Base-by-base conservation (phyloP, 106 monocot species). In the Acorus calamus region DNA sequence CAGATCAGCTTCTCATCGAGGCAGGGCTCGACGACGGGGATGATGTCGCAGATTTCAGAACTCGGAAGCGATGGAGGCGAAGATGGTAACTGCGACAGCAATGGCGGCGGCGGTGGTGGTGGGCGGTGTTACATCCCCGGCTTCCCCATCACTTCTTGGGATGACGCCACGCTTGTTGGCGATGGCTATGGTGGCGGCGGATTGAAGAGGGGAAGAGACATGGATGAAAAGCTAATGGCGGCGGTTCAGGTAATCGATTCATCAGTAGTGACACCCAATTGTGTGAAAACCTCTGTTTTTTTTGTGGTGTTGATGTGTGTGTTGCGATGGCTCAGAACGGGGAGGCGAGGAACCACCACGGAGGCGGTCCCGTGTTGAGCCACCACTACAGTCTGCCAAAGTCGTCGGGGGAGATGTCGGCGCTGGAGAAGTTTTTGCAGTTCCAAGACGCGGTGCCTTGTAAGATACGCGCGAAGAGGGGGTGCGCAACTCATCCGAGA, bases 401-500 rank as follows among this genome's bases (percentile, higher is more conserved):
- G 66, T 74, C 79, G 2, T 67, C 82, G 11, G 76, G 87, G 54
- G 91, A 96, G 65, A 80, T 87, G 69, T 74, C 76, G 0, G 62
- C 78, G 0, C 75, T 87, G 10, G 88, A 92, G 67, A 92, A 82
- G 56, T 76, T 92, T 47, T 66, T 96, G 11, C 94, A 87, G 73
- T 96, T 90, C 61, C 92, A 92, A 62, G 92, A 92, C 53, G 79
- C 92, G 0, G 92, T 88, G 4, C 92, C 92, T 4, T 92, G 92
- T 57, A 92, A 85, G 69, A 82, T 92, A 55, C 77, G 92, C 4
- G 92, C 92, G 2, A 92, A 92, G 56, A 50, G 92, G 28, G 92
- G 92, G 9, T 92, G 87, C 60, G 92, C 92, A 64, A 92, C 92
- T 44, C 92, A 92, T 69, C 92, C 92, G 0, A 68, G 92, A 8